Evolutionary conservation across 2,329 filamentous ascomycete genomes (phyloP).

Genomic region (Claviceps sorghi): DNA sequence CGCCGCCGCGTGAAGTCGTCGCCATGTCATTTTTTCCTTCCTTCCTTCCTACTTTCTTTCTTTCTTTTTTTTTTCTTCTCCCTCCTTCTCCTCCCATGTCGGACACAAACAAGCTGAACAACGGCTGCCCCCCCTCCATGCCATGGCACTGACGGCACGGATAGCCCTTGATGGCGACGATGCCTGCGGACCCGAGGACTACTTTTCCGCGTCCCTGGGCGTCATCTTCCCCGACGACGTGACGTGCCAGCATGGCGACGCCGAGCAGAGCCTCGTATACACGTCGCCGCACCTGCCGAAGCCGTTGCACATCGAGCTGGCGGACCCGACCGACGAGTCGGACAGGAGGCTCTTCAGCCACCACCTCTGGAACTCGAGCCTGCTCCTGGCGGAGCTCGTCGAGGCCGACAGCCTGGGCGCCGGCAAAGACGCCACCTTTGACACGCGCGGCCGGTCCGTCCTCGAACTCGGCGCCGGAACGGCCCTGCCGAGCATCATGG

Average conservation of each 20-base stretch:
- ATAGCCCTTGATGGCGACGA: slow-evolving; percentile 15
- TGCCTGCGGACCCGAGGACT: slow-evolving; percentile 36
- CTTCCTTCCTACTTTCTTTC: too few species aligned
- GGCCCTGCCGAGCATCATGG: slow-evolving; percentile 68
- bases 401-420: slow-evolving; percentile 32
- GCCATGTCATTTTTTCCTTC: too few species aligned
- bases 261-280: slow-evolving; percentile 44
- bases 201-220: slow-evolving; percentile 42
- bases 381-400: slow-evolving; percentile 63
- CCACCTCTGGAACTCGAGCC: slow-evolving; percentile 79
- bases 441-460: slow-evolving; percentile 51
- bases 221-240: slow-evolving; percentile 56
- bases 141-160: slow-evolving; percentile 30
- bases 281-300: slow-evolving; percentile 34
- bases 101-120: background rate
- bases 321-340: slow-evolving; percentile 34
- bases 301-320: slow-evolving; percentile 29
- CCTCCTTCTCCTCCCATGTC: too few species aligned
- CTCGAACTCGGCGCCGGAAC: slow-evolving; percentile 83
- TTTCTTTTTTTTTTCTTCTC: too few species aligned
- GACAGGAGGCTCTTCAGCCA: slow-evolving; percentile 55
- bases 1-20: too few species aligned
- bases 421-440: slow-evolving; percentile 28
- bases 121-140: too few species aligned
- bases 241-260: slow-evolving; percentile 50